A percentile compares a stretch with the other conserved stretches of the same genome.
phyloP scores from a whole-genome alignment of 495 filamentous ascomycete genomes.

The Penicillium ochrochloron region DNA sequence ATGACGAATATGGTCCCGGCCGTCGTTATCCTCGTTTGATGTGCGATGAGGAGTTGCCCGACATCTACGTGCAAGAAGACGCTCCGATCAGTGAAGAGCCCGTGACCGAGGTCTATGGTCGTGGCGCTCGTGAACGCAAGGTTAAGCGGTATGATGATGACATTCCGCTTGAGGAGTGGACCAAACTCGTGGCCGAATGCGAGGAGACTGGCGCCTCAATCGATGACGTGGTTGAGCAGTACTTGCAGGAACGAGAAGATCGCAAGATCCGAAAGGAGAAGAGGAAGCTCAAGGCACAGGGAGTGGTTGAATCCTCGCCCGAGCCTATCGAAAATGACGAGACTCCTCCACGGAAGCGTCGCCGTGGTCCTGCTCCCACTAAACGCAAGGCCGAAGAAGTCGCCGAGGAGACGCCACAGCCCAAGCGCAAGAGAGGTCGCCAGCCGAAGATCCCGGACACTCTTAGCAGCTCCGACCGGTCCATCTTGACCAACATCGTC shows the following conservation, averaged over 20 bases:
- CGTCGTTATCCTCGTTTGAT: constrained; percentile 76
- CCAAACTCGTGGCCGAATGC: constrained; percentile 86
- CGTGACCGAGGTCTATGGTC: constrained; percentile 75
- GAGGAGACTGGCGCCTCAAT: constrained; percentile 72
- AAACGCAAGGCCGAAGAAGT: constrained; percentile 88
- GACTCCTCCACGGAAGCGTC: constrained; percentile 67
- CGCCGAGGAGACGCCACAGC: constrained; percentile 74
- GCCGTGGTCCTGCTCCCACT: constrained; percentile 69
- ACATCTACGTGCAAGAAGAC: constrained; percentile 88
- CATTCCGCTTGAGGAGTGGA: constrained; percentile 91
- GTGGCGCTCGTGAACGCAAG: constrained; percentile 92
- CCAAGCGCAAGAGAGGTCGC: constrained; percentile 81
- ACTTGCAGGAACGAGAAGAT: constrained; percentile 58
- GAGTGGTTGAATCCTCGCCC: constrained; percentile 71
- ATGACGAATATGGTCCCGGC: constrained; percentile 69
- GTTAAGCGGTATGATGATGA: constrained; percentile 95
- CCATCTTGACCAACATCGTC: constrained; percentile 73
- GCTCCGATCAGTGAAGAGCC: constrained; percentile 80
- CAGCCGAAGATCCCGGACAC: constrained; percentile 68
- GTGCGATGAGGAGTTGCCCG: constrained; percentile 85
- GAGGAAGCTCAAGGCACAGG: constrained; percentile 44
- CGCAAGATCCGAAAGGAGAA: constrained; percentile 74
- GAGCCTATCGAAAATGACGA: constrained; percentile 80
- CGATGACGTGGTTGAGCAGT: constrained; percentile 89
- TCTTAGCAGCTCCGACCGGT: constrained; percentile 50